Evolutionary conservation across 2,329 filamentous ascomycete species (phyloP).

Genomic region (Penicillium hordei): DNA sequence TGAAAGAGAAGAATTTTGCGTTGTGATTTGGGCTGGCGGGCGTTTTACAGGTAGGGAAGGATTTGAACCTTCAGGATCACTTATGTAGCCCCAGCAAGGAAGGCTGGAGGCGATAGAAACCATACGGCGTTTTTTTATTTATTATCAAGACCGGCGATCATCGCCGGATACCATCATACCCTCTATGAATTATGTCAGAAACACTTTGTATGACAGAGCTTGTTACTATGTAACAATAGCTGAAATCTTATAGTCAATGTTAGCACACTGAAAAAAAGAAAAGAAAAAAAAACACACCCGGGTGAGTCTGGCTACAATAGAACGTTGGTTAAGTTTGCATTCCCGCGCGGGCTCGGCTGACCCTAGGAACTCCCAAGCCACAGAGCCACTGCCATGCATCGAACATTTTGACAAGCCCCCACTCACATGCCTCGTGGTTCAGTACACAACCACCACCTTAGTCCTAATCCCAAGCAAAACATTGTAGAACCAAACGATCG

Average conservation of each 20-base stretch:
- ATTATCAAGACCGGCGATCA: background rate
- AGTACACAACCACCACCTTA: background rate
- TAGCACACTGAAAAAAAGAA: background rate
- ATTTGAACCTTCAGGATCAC: background rate
- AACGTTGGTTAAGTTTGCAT: background rate
- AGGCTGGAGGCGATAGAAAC: background rate
- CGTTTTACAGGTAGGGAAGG: background rate
- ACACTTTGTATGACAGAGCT: background rate
- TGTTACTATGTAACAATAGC: background rate
- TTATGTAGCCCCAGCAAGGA: background rate
- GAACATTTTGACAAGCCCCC: background rate
- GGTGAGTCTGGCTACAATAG: background rate
- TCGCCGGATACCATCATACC: background rate
- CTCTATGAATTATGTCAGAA: background rate
- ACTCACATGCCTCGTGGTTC: background rate
- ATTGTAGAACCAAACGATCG: too few relatives aligned
- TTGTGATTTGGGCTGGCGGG: conserved; percentile 24
- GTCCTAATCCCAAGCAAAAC: background rate
- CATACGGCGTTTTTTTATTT: background rate
- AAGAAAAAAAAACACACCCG: background rate
- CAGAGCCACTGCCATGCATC: background rate
- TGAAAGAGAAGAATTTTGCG: conserved; percentile 39
- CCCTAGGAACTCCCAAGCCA: background rate
- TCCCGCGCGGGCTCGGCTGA: background rate
- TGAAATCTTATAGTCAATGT: background rate